phyloP scores from a whole-genome alignment of 2,329 filamentous ascomycete species.

The Paraphaeosphaeria minitans region DNA sequence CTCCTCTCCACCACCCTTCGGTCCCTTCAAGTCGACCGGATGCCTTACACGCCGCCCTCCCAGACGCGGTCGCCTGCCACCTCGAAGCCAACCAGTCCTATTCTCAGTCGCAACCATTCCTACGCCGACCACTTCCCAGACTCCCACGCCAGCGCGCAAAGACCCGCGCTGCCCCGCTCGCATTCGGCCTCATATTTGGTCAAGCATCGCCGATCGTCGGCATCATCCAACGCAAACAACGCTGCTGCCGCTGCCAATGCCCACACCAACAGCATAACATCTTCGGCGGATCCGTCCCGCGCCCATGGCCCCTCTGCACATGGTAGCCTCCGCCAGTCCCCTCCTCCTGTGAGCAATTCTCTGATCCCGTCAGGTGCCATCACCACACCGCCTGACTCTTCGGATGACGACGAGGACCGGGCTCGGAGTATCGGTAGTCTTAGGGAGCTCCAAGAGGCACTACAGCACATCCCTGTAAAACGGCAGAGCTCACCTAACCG shows the following conservation, averaged over 20 bases:
- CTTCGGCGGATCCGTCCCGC: conserved; percentile 25
- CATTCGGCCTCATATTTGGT: conserved; percentile 64
- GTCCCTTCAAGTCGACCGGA: conserved; percentile 56
- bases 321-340: conserved; percentile 77
- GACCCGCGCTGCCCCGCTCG: conserved; percentile 60
- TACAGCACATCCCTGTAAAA: conserved; percentile 76
- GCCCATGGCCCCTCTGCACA: conserved; percentile 47
- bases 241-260: conserved; percentile 36
- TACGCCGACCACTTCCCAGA: conserved; percentile 49
- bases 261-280: conserved; percentile 30
- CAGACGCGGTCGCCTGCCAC: conserved; percentile 62
- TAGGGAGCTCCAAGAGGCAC: conserved; percentile 77
- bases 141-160: conserved; percentile 41
- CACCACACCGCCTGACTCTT: conserved; percentile 91
- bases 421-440: conserved; percentile 53
- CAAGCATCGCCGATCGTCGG: conserved; percentile 65
- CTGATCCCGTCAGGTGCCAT: conserved; percentile 82
- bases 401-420: conserved; percentile 84
- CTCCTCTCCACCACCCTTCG: conserved; percentile 34
- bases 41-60: conserved; percentile 88
- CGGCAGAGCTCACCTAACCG: conserved; percentile 62
- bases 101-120: conserved; percentile 57
- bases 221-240: conserved; percentile 44
- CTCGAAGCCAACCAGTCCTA: conserved; percentile 59
- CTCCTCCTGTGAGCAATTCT: conserved; percentile 77